A percentile compares a stretch with the other conserved stretches of the same genome.
These are phyloP conservation scores for Auricularia auricula-judae DNA, from an alignment of 768 basidiomycete species.

Conservation along the genomic window DNA sequence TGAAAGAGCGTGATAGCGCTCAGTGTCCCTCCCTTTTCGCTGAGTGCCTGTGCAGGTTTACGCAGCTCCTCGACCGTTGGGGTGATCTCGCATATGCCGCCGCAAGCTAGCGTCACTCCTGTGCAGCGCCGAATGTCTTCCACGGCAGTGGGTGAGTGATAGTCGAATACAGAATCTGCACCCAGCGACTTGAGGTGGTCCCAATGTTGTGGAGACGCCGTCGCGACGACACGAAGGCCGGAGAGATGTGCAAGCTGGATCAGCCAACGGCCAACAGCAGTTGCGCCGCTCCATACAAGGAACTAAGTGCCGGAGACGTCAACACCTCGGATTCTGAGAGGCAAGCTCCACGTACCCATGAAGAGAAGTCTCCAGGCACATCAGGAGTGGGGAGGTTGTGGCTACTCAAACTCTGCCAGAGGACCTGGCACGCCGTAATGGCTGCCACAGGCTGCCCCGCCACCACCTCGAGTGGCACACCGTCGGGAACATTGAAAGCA, in stretches of 20 bases:
- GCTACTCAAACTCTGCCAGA: conserved; percentile 2
- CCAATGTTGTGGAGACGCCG: not conserved
- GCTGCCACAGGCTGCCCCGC: conserved; percentile 8
- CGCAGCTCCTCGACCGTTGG: not conserved
- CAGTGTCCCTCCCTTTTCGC: not conserved
- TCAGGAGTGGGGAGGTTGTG: not conserved
- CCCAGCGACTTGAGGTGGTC: not conserved
- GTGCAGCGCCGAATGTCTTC: not conserved
- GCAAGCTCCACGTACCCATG: not conserved
- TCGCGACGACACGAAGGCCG: not conserved
- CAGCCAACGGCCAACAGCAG: conserved; percentile 8
- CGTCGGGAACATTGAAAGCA: conserved; percentile 1
- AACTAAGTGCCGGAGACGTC: conserved; percentile 5
- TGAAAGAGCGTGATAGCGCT: not conserved
- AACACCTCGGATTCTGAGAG: no score
- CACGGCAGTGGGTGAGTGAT: not conserved
- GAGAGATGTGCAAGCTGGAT: not conserved
- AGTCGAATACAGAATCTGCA: not conserved
- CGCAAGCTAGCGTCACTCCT: not conserved
- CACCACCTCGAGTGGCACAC: conserved; percentile 5
- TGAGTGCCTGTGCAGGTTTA: not conserved
- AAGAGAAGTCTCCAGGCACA: not conserved
- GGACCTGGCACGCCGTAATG: conserved; percentile 8
- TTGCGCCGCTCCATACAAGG: conserved; percentile 20
- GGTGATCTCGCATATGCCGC: not conserved